Base-by-base conservation (phyloP, 257 asterid species). In the Linaria vulgaris region DNA sequence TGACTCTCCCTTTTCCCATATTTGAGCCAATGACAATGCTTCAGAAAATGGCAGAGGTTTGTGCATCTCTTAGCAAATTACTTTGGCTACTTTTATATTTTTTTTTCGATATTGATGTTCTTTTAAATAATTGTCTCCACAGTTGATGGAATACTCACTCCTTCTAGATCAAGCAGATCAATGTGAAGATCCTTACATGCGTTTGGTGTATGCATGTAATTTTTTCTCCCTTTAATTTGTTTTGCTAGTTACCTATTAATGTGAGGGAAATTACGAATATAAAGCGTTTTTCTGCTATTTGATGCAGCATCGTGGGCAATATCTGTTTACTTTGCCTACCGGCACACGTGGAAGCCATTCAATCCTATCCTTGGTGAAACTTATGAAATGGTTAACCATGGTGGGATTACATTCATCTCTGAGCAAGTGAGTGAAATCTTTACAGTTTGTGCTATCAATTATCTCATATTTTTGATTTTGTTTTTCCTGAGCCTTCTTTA, bases 1-100 rank as follows among this genome's bases (percentile, higher is more conserved):
- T 94, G 77, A 94, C 99, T 13, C 96, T 94, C 66, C 97, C 99
- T 17, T 97, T 94, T 56, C 79, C 80, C 72, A 94, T 94, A 72
- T 94, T 91, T 74, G 99, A 94, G 92, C 99, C 99, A 16, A 87
- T 94, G 96, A 94, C 99, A 31, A 94, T 90, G 95, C 80, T 90
- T 74, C 99, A 94, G 77, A 94, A 94, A 83, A 85, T 94, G 95
- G 99, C 99, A 54, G 99, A 94, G 96, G 99, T 94, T 68, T 61
- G 81, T 74, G 74, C 67, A 20, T 34, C 47, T 56, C 55, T 71
- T 48, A 44, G 31, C 46, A 38, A 65, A 20, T 45, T 41, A 67
- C 64, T 31, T 12, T 52, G 50, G 41, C 65, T 67, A 67, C 30
- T 65, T 21, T 46, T 59, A 31, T 67, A 48, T 27, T 23, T 63